These are phyloP conservation scores for Scopulariopsis brevicaulis DNA, from an alignment of 2,329 filamentous ascomycete species.

Conservation along the genomic window DNA sequence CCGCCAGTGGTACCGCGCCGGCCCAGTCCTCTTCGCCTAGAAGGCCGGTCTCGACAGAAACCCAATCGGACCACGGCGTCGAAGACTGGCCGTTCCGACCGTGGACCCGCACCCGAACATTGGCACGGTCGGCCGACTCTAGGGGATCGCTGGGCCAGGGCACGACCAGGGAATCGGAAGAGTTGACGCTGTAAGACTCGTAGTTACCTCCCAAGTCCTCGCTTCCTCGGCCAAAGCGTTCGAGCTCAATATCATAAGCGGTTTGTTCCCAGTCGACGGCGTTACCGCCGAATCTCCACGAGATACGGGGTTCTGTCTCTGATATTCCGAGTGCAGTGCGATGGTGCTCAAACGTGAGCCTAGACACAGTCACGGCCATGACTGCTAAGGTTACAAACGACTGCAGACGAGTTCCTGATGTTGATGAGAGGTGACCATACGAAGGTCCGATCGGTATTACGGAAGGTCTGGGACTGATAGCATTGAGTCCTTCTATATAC, in stretches of 20 bases:
- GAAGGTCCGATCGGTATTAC: too few species aligned
- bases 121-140: constrained; percentile 16
- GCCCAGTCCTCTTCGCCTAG: not conserved
- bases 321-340: not conserved
- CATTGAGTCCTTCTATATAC: too few species aligned
- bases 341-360: not conserved
- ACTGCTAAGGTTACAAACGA: too few species aligned
- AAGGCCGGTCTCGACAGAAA: not conserved
- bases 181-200: not conserved
- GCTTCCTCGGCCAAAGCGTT: not conserved
- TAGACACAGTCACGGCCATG: not conserved
- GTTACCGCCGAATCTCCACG: not conserved
- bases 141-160: constrained; percentile 29
- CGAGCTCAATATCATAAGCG: not conserved
- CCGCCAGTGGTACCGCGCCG: not conserved
- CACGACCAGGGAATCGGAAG: constrained; percentile 19
- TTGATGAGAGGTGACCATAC: too few species aligned
- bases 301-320: not conserved
- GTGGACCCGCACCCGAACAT: constrained; percentile 21
- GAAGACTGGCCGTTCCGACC: constrained; percentile 8
- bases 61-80: constrained; percentile 14
- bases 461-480: too few species aligned
- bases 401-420: too few species aligned
- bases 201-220: not conserved
- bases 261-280: not conserved